A percentile compares a stretch with the other conserved stretches of the same genome.
phyloP scores from a whole-genome alignment of 352 stramenopile genomes.

The Phytophthora megakarya region DNA sequence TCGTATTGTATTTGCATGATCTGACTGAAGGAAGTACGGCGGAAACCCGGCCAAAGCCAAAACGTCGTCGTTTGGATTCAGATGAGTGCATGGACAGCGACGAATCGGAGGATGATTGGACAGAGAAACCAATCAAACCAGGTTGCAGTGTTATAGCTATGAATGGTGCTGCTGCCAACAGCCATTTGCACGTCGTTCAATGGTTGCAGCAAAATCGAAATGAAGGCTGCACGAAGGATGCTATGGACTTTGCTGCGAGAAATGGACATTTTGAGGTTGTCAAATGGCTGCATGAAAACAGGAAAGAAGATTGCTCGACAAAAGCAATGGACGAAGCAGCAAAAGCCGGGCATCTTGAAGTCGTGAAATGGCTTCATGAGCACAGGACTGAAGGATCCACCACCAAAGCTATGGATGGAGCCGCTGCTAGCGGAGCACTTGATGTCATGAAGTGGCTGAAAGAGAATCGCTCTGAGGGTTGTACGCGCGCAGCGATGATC shows the following conservation, averaged over 20 bases:
- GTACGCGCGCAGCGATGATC: not conserved
- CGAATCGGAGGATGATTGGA: not conserved
- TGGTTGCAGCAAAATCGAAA: too few species aligned
- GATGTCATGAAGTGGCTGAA: conserved; percentile 3
- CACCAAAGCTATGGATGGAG: not conserved
- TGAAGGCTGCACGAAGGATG: too few species aligned
- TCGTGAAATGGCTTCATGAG: not conserved
- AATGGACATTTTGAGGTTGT: too few species aligned
- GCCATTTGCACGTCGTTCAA: too few species aligned
- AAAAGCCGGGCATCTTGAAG: not conserved
- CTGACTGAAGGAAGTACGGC: not conserved
- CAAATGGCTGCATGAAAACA: too few species aligned
- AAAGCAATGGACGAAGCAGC: not conserved
- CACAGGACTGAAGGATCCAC: conserved; percentile 3
- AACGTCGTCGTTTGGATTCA: not conserved
- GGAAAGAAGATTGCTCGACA: too few species aligned
- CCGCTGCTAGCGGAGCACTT: not conserved
- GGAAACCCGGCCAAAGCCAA: not conserved
- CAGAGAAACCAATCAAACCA: not conserved
- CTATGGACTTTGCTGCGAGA: too few species aligned
- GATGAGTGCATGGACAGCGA: not conserved
- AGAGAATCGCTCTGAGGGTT: not conserved
- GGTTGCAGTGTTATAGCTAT: too few species aligned
- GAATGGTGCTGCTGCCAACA: too few species aligned
- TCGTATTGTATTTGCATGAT: conserved; percentile 4